A percentile compares a stretch with the other conserved stretches of the same genome.
Conservation (phyloP, 768 basidiomycete genomes). For the Trametes cinnabarina region DNA sequence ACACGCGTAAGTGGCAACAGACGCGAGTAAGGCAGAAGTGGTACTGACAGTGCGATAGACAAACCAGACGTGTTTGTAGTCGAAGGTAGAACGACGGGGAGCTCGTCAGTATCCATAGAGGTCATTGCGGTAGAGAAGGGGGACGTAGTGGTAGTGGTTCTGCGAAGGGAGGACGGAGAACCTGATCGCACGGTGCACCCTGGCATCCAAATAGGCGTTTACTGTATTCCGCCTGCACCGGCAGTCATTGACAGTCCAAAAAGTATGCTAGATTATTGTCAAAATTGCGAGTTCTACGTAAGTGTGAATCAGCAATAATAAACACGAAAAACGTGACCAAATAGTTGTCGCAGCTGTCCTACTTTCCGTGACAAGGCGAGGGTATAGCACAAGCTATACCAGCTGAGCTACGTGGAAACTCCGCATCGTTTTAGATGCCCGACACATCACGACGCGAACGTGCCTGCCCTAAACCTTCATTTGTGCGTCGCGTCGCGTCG, state of each 20-base stretch:
- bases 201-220: too few relatives aligned
- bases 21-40: not conserved
- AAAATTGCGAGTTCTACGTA: too few relatives aligned
- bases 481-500: slow-evolving; percentile 14
- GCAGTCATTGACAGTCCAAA: too few relatives aligned
- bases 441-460: slow-evolving; percentile 14
- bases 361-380: too few relatives aligned
- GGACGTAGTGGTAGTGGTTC: too few relatives aligned
- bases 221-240: too few relatives aligned
- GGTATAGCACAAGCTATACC: slow-evolving; percentile 68
- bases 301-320: too few relatives aligned
- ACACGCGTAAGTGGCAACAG: slow-evolving; percentile 23
- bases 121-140: slow-evolving; percentile 31
- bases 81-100: slow-evolving; percentile 70
- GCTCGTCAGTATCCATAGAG: slow-evolving; percentile 78
- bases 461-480: slow-evolving; percentile 25
- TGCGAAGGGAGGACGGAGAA: not conserved
- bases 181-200: too few relatives aligned
- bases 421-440: not conserved
- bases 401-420: slow-evolving; percentile 32
- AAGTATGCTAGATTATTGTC: too few relatives aligned
- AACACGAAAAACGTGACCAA: too few relatives aligned
- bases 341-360: too few relatives aligned
- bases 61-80: slow-evolving; percentile 65
- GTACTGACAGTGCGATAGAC: slow-evolving; percentile 67